Conservation (phyloP, 2,329 filamentous ascomycete genomes). For the Phaeosphaeriaceae sp. region DNA sequence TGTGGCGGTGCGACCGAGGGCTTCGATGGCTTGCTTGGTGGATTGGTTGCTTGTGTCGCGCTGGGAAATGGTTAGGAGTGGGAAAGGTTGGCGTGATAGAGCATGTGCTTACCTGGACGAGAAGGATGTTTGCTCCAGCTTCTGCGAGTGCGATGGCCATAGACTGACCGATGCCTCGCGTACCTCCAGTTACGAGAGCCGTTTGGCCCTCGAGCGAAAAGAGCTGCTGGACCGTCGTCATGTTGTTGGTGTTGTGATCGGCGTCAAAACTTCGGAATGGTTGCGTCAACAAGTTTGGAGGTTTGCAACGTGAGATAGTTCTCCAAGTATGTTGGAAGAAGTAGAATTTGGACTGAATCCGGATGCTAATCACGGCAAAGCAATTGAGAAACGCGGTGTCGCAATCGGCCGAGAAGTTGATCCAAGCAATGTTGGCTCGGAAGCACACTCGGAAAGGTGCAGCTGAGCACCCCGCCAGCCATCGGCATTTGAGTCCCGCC, state of each 20-base stretch:
- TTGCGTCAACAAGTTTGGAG: background rate
- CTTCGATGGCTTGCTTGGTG: constrained; percentile 69
- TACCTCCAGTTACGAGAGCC: constrained; percentile 59
- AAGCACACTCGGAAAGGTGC: constrained; percentile 31
- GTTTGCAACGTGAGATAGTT: background rate
- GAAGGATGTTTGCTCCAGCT: constrained; percentile 59
- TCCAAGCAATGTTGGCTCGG: constrained; percentile 19
- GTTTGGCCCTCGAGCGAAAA: constrained; percentile 60
- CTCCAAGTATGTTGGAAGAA: background rate
- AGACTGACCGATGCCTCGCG: constrained; percentile 58
- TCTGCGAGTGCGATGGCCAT: constrained; percentile 60
- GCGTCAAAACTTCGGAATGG: constrained; percentile 8
- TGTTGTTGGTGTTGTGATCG: constrained; percentile 13
- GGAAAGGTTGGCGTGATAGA: background rate
- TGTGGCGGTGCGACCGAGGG: constrained; percentile 69
- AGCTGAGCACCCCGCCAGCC: constrained; percentile 25
- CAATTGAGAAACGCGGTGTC: background rate
- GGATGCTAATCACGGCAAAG: background rate
- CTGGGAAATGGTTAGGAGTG: constrained; percentile 41
- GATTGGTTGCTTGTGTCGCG: constrained; percentile 61
- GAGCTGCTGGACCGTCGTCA: constrained; percentile 48
- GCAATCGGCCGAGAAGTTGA: background rate
- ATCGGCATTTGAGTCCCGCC: constrained; percentile 38
- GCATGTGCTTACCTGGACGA: constrained; percentile 52
- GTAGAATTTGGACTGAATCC: background rate